Percentiles rank a stretch among this genome's conserved stretches.
Conservation (phyloP, 106 monocot species). For the Phalaenopsis aphrodite region DNA sequence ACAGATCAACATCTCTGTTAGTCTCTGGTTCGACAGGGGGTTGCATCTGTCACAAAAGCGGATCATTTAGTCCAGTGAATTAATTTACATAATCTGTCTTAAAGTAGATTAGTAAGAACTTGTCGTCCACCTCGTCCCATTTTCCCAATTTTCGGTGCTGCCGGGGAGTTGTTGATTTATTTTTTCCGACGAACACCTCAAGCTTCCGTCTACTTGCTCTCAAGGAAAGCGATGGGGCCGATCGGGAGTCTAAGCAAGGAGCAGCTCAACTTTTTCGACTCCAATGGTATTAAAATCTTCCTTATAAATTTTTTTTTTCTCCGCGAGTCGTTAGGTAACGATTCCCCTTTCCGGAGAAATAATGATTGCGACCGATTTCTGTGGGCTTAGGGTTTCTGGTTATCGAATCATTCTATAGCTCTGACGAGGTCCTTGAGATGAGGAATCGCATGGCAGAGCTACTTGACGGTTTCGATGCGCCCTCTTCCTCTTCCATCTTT, state of each 20-base stretch:
- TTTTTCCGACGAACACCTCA: neutral
- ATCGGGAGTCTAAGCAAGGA: constrained; percentile 46
- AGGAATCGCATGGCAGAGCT: constrained; percentile 69
- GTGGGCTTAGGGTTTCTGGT: constrained; percentile 62
- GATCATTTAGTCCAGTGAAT: too few species aligned
- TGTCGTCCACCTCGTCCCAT: neutral
- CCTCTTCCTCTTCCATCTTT: constrained; percentile 52
- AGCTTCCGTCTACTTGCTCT: neutral
- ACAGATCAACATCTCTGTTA: too few species aligned
- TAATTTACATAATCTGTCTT: too few species aligned
- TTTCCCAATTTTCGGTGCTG: neutral
- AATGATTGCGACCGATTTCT: neutral
- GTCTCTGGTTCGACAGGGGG: too few species aligned
- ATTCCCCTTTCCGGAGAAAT: neutral
- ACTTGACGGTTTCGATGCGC: constrained; percentile 57
- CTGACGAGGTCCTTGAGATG: constrained; percentile 57
- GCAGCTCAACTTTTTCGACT: constrained; percentile 60
- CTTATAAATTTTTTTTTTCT: too few species aligned
- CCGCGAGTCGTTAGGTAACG: neutral
- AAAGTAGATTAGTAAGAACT: too few species aligned
- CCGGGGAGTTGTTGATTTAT: neutral
- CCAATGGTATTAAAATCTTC: constrained; percentile 38
- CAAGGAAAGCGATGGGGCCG: constrained; percentile 20
- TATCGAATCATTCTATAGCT: constrained; percentile 63
- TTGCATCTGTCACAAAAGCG: too few species aligned